A percentile compares a stretch with the other conserved stretches of the same genome.
phyloP scores from a whole-genome alignment of 2,329 filamentous ascomycete genomes.

The Penicillium oxalicum region DNA sequence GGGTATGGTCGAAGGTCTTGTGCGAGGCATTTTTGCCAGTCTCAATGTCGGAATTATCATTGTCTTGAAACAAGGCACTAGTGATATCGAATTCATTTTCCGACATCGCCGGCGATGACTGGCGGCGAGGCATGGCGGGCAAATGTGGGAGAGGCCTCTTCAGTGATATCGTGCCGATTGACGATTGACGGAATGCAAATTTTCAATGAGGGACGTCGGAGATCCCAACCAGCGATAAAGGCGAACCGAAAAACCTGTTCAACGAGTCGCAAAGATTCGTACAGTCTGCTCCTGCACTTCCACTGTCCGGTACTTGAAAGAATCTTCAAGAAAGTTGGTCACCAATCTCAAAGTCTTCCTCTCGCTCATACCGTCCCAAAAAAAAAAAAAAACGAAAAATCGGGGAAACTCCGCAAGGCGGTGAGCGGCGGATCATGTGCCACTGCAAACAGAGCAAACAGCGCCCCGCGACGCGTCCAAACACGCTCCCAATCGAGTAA shows the following conservation, averaged over 20 bases:
- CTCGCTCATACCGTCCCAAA: conserved; percentile 7
- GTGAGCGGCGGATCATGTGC: conserved; percentile 11
- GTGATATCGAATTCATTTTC: conserved; percentile 91
- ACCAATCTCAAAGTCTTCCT: conserved; percentile 1
- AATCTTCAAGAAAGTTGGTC: conserved; percentile 5
- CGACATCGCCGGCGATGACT: conserved; percentile 73
- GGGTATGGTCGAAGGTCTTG: conserved; percentile 27
- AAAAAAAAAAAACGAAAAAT: conserved; percentile 15
- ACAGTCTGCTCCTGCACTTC: no score
- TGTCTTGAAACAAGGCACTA: conserved; percentile 63
- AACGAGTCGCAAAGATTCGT: no score
- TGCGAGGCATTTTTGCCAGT: conserved; percentile 45
- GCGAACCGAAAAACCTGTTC: background rate
- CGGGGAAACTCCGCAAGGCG: conserved; percentile 7
- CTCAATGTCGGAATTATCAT: conserved; percentile 44
- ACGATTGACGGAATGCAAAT: conserved; percentile 7
- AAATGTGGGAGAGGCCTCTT: conserved; percentile 3
- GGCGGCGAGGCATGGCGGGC: conserved; percentile 61
- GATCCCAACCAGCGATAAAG: background rate
- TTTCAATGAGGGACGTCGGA: conserved; percentile 8
- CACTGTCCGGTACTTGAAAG: conserved; percentile 9
- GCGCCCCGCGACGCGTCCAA: conserved; percentile 31
- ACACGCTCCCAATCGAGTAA: conserved; percentile 39
- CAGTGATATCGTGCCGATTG: conserved; percentile 9
- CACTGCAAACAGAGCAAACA: conserved; percentile 24